A percentile compares a stretch with the other conserved stretches of the same genome.
Evolutionary conservation across 2,329 filamentous ascomycete genomes (phyloP).

Genomic region (Fusarium anguioides): DNA sequence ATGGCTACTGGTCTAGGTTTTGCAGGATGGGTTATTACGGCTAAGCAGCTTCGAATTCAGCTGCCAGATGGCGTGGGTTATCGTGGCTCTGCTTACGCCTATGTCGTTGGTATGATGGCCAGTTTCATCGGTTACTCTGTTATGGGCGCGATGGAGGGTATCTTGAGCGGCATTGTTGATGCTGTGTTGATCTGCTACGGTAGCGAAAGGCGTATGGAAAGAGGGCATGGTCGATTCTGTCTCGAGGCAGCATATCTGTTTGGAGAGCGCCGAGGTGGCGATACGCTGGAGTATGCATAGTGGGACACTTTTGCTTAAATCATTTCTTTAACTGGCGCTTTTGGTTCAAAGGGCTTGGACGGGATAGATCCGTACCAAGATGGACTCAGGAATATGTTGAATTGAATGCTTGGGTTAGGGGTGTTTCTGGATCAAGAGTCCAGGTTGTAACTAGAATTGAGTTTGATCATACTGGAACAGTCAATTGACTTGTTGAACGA

Average conservation of each 20-base stretch:
- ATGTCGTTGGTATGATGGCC: conserved; percentile 91
- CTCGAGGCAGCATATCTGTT: conserved; percentile 91
- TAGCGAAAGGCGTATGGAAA: conserved; percentile 80
- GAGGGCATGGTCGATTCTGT: conserved; percentile 81
- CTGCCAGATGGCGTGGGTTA: conserved; percentile 64
- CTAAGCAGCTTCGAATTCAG: conserved; percentile 76
- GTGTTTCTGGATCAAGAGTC: not conserved
- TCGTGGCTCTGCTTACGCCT: conserved; percentile 90
- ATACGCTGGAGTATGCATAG: conserved; percentile 46
- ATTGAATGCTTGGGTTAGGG: not conserved
- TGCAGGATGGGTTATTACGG: conserved; percentile 95
- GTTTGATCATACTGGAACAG: not conserved
- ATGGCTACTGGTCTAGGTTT: conserved; percentile 92
- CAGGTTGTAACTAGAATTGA: conserved; percentile 15
- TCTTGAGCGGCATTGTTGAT: conserved; percentile 87
- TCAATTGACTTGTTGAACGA: not conserved
- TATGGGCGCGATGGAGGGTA: conserved; percentile 88
- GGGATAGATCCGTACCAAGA: conserved; percentile 34
- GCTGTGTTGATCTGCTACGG: conserved; percentile 94
- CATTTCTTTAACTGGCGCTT: conserved; percentile 29
- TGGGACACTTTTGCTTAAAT: conserved; percentile 15
- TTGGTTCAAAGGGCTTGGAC: conserved; percentile 6
- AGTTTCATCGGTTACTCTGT: conserved; percentile 96
- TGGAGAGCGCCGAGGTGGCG: conserved; percentile 66
- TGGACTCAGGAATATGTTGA: conserved; percentile 7